These are phyloP conservation scores for Acarospora socialis DNA, from an alignment of 2,329 filamentous ascomycete species.

Conservation along the genomic window DNA sequence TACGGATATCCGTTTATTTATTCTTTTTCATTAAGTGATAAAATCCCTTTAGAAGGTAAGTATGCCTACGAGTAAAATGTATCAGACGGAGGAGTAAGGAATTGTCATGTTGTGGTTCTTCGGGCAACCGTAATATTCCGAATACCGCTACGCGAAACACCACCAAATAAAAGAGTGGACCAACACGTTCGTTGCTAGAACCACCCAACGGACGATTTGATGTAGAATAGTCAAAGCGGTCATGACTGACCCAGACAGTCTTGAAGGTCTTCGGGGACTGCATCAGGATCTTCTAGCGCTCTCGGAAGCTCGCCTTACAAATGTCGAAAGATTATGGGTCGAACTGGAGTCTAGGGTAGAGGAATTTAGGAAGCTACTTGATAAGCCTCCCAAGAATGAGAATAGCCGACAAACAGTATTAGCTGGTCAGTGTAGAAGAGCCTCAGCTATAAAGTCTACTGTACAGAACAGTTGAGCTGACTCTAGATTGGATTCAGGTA, in stretches of 20 bases:
- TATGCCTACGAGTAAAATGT: too few species aligned
- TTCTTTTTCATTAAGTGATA: too few species aligned
- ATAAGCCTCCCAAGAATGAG: conserved; percentile 61
- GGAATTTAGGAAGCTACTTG: conserved; percentile 56
- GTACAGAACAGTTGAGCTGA: conserved; percentile 8
- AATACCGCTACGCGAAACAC: too few species aligned
- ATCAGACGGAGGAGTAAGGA: too few species aligned
- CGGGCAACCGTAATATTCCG: too few species aligned
- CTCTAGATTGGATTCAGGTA: conserved; percentile 39
- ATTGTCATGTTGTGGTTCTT: too few species aligned
- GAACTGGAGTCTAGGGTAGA: conserved; percentile 52
- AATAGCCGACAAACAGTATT: conserved; percentile 58
- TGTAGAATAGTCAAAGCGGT: too few species aligned
- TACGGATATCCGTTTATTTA: too few species aligned
- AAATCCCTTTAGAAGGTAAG: too few species aligned
- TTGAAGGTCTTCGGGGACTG: conserved; percentile 68
- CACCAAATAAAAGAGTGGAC: conserved; percentile 14
- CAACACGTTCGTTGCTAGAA: conserved; percentile 20
- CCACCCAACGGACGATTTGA: conserved; percentile 12
- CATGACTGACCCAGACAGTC: conserved; percentile 61
- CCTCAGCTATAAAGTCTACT: conserved; percentile 12
- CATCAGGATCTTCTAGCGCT: conserved; percentile 72
- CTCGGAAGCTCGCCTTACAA: conserved; percentile 54
- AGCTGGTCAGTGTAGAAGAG: conserved; percentile 6
- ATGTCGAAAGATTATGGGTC: conserved; percentile 52